Evolutionary conservation across 768 basidiomycete species (phyloP), one percentile per base, ranked within the genome.

Genomic region (Suillus luteus): DNA sequence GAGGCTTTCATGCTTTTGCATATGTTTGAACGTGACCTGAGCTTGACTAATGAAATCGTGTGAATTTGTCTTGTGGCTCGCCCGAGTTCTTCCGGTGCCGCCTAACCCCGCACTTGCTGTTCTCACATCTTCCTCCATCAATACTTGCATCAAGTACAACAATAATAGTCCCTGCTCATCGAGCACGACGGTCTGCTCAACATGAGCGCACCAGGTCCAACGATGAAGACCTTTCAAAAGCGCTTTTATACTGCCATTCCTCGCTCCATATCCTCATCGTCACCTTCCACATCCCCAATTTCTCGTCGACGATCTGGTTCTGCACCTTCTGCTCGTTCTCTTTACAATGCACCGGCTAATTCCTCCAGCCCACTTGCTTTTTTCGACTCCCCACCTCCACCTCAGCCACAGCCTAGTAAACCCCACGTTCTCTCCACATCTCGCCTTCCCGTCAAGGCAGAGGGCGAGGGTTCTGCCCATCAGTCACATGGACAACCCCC

Each of bases 201-300:
- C 19, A 80, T 80, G 78, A 74, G 73, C 41, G 68, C 76, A 58
- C 77, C 77, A 2, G 75, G 76, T 22, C 72, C 77, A 55, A 77
- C 81, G 66, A 83, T 82, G 78, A 81, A 81, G 75, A 79, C 80
- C 31, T 78, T 84, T 31, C 81, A 81, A 66, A 86, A 84, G 68
- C 80, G 83, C n/a, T 72, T 86, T 49, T 83, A 78, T 67, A 78
- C 77, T 22, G 82, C 78, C 68, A 80, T 60, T 37, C 79, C 78
- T 46, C 81, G 80, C 57, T 72, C 74, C 10, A 66, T 73, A 43
- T 59, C 63, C 38, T 68, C 66, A 9, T 60, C 71, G 15, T 70
- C 75, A 31, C 66, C 77, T 63, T 73, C 78, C 31, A 66, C 77
- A 5, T 64, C 70, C 3, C 68, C 70, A 64, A 72, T 71, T 60